Conservation (phyloP, 208 protist genomes). For the Crithidia mellificae region DNA sequence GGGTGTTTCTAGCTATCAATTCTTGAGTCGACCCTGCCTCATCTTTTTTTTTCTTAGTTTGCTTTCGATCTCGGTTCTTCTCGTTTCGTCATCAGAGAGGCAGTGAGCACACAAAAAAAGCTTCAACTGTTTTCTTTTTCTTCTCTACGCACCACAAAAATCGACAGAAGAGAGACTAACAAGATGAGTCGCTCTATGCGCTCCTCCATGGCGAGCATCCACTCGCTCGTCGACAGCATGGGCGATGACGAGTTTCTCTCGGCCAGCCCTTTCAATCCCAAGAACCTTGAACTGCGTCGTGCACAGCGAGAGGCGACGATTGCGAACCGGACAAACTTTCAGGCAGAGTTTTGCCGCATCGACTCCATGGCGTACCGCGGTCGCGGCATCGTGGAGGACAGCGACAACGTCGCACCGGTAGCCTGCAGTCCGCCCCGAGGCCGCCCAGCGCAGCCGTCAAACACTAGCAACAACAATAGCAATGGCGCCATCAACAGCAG, state of each 20-base stretch:
- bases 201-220: constrained; percentile 14
- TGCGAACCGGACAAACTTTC: constrained; percentile 1
- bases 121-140: too few relatives aligned
- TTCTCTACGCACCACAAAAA: too few relatives aligned
- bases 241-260: constrained; percentile 23
- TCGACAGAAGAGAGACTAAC: neutral
- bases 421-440: neutral
- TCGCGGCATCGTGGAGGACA: constrained; percentile 23
- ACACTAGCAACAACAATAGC: too few relatives aligned
- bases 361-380: constrained; percentile 29
- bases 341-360: constrained; percentile 21
- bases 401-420: constrained; percentile 10
- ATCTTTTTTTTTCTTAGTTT: too few relatives aligned
- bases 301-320: neutral
- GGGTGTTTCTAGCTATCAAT: too few relatives aligned
- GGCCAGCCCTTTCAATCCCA: constrained; percentile 13
- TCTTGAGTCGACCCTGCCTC: too few relatives aligned
- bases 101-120: too few relatives aligned
- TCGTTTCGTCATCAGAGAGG: too few relatives aligned
- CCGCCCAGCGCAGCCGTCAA: neutral
- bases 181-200: constrained; percentile 11
- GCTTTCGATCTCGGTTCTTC: too few relatives aligned
- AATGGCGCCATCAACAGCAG: too few relatives aligned
- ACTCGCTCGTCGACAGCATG: constrained; percentile 23
- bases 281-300: constrained; percentile 1